A percentile compares a stretch with the other conserved stretches of the same genome.
These are phyloP conservation scores for Hanseniaspora occidentalis DNA, from an alignment of 805 yeast species.

Conservation along the genomic window DNA sequence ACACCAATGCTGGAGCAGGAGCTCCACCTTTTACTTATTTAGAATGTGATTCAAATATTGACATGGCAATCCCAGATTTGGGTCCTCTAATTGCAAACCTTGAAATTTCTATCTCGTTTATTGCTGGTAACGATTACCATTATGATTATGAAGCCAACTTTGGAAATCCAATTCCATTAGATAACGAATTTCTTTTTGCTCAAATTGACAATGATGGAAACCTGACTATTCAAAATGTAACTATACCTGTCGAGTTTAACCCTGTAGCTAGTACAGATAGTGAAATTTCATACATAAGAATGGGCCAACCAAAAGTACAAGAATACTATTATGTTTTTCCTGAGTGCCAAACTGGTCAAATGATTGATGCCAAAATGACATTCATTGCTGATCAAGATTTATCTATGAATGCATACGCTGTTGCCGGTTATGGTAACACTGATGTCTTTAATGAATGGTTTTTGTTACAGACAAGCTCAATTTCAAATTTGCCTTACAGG, in stretches of 20 bases:
- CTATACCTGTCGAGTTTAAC: neutral
- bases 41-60: neutral
- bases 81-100: neutral
- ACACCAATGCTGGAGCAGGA: neutral
- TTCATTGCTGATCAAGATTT: neutral
- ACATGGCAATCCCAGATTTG: neutral
- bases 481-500: neutral
- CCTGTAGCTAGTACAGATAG: neutral
- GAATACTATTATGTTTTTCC: constrained; percentile 1
- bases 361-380: neutral
- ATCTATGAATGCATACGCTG: neutral
- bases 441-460: neutral
- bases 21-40: neutral
- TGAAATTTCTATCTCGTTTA: neutral
- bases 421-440: neutral
- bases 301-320: neutral
- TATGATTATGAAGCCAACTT: neutral
- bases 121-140: neutral
- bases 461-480: neutral
- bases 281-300: neutral
- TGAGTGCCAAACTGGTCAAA: constrained; percentile 1
- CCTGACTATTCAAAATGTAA: neutral
- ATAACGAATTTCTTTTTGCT: neutral
- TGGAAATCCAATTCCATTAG: neutral
- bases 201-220: neutral